Evolutionary conservation across 2,329 filamentous ascomycete genomes (phyloP).

Genomic region (Colletotrichum karsti): DNA sequence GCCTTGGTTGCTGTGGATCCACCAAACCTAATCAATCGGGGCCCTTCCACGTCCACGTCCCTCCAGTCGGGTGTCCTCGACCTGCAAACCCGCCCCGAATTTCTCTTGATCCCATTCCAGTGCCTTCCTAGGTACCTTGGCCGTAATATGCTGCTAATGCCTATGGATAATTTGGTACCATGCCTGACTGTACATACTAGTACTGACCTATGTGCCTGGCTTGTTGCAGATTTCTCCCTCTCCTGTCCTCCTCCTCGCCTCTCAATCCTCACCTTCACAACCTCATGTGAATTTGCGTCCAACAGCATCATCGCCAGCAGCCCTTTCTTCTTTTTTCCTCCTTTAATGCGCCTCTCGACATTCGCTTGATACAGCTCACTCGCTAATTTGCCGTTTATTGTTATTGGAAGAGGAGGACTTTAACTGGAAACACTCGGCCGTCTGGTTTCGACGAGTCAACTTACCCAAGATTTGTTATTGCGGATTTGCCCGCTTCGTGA

Average conservation of each 20-base stretch:
- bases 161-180: background rate
- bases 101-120: conserved; percentile 19
- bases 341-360: conserved; percentile 4
- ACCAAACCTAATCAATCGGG: conserved; percentile 25
- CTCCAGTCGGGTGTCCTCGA: too few species aligned
- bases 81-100: conserved; percentile 11
- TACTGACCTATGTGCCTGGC: background rate
- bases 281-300: conserved; percentile 29
- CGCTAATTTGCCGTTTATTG: conserved; percentile 7
- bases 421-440: background rate
- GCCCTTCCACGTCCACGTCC: conserved; percentile 17
- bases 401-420: conserved; percentile 14
- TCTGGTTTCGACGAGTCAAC: background rate
- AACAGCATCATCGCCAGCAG: conserved; percentile 12
- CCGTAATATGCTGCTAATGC: background rate
- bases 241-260: background rate
- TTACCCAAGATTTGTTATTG: background rate
- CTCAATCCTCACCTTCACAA: background rate
- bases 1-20: conserved; percentile 27
- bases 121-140: conserved; percentile 12
- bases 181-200: too few species aligned
- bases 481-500: conserved; percentile 6
- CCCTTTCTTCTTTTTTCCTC: background rate
- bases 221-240: background rate
- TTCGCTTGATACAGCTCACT: conserved; percentile 23